Base-by-base conservation (phyloP, 768 basidiomycete species). In the Mycena rebaudengoi region DNA sequence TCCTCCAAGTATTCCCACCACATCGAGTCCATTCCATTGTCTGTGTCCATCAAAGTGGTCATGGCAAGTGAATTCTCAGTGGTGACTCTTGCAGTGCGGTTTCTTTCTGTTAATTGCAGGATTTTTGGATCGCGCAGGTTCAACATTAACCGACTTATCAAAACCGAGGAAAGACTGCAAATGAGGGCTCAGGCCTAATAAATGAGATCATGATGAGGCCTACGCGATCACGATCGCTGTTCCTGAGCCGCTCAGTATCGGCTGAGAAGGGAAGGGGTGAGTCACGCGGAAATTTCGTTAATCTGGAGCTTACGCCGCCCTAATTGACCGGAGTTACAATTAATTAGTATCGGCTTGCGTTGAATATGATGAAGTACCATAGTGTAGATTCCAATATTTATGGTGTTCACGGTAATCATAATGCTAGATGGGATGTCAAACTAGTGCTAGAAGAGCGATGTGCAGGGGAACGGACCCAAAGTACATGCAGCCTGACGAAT, bases 71-170 rank as follows among this genome's bases (percentile, higher is more conserved):
- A 49, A 20, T 54, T 40, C 21, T 33, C 39, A 33, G 45, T 62
- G 21, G 50, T 26, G 32, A 4, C 1, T 18, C 54, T 18, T n/a
- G 37, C 26, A 2, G 30, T 41, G 23, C 53, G 61, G 11, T 13
- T 43, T 14, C 55, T 48, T 7, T 37, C 39, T 13, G 40, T 1
- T 23, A 18, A 40, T 35, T 21, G 56, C 32, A 39, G 53, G 48
- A 66, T 35, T 25, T 30, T 33, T 11, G 64, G 64, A 26, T 62
- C 51, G n/a, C 65, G 60, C 20, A 66, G 55, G 25, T 66, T 66
- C 11, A 66, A 44, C 60, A 62, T 62, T 6, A 66, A 26, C 2
- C 65, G 41, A 6, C 55, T 41, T 0, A 59, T 29, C 28, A 58
- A 18, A 21, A 66, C 56, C 12, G 65, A 64, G 13, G 66, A 67